Evolutionary conservation across 2,329 filamentous ascomycete genomes (phyloP).

Genomic region (Pseudopithomyces chartarum): DNA sequence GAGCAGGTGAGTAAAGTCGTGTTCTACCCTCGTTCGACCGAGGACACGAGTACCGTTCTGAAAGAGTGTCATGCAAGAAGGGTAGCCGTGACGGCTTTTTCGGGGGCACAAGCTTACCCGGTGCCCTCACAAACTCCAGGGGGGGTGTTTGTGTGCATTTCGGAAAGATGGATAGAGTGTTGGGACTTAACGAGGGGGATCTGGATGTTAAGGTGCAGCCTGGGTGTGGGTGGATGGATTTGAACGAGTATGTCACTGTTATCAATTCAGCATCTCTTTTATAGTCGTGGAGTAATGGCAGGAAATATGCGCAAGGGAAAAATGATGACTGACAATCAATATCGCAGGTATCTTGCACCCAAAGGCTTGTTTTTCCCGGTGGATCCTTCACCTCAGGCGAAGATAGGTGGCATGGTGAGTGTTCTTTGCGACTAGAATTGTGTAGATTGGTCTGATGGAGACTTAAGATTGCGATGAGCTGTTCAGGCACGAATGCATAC

Average conservation of each 20-base stretch:
- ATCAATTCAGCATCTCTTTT: background rate
- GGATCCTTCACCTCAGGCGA: conserved; percentile 88
- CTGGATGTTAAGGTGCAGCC: conserved; percentile 60
- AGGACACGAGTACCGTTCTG: conserved; percentile 79
- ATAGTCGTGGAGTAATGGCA: too few relatives aligned
- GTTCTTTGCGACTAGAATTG: background rate
- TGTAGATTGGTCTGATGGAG: background rate
- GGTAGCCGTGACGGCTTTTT: conserved; percentile 86
- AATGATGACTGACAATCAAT: conserved; percentile 61
- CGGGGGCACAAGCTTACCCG: conserved; percentile 85
- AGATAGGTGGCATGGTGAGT: conserved; percentile 86
- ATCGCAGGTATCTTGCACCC: conserved; percentile 56
- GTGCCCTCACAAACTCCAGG: conserved; percentile 78
- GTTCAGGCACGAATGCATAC: conserved; percentile 85
- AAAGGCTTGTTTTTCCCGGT: conserved; percentile 83
- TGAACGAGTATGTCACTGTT: conserved; percentile 63
- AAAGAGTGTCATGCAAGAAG: conserved; percentile 77
- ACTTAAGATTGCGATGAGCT: conserved; percentile 59
- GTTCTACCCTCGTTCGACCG: conserved; percentile 74
- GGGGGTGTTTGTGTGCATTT: conserved; percentile 88
- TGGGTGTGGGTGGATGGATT: conserved; percentile 78
- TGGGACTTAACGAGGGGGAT: conserved; percentile 72
- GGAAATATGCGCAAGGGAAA: conserved; percentile 59
- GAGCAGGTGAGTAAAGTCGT: conserved; percentile 58
- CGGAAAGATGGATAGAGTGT: conserved; percentile 75